phyloP scores from a whole-genome alignment of 768 basidiomycete genomes.

The Trametes punicea region DNA sequence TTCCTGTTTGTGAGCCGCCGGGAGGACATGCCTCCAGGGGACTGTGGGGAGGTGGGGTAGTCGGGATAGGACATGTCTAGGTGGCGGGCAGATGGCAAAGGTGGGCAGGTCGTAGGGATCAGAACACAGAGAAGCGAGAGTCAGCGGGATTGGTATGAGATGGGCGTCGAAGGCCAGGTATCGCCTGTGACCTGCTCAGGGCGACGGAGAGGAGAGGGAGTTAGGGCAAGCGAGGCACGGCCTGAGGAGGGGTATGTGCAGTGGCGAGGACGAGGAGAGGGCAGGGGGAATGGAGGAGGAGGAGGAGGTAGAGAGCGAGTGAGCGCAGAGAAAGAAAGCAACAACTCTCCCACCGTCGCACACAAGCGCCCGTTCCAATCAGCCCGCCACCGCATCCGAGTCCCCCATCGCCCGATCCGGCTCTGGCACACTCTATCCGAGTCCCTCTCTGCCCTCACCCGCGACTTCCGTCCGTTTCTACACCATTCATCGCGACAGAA shows the following conservation, averaged over 20 bases:
- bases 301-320: background rate
- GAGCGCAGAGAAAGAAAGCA: background rate
- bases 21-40: conserved; percentile 62
- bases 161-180: conserved; percentile 14
- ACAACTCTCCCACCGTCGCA: background rate
- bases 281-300: conserved; percentile 1
- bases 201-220: conserved; percentile 8
- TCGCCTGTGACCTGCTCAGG: conserved; percentile 23
- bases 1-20: conserved; percentile 87
- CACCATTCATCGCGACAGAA: background rate
- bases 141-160: conserved; percentile 11
- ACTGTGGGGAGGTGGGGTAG: conserved; percentile 32
- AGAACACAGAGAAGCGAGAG: conserved; percentile 16
- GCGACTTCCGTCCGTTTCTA: background rate
- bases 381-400: background rate
- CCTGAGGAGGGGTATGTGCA: background rate
- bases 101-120: conserved; percentile 9
- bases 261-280: conserved; percentile 3
- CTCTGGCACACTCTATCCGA: background rate
- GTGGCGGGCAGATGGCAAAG: conserved; percentile 13
- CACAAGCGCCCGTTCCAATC: background rate
- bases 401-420: no score
- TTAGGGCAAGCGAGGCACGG: background rate
- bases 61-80: conserved; percentile 29
- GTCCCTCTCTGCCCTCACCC: background rate